These are phyloP conservation scores for Leccinum variicolor DNA, from an alignment of 768 basidiomycete species.

Conservation along the genomic window DNA sequence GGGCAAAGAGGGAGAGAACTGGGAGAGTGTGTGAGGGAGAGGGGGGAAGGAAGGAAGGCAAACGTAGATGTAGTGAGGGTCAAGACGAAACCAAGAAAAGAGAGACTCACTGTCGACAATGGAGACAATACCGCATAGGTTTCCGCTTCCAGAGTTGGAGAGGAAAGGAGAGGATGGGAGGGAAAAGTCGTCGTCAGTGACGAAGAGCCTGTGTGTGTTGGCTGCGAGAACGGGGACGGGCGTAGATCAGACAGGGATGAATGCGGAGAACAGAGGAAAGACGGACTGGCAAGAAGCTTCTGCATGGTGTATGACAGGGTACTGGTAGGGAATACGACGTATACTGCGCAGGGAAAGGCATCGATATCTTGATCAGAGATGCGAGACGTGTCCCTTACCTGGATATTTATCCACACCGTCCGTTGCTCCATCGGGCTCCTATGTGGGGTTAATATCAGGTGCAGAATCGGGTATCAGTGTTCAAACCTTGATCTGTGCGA, in stretches of 20 bases:
- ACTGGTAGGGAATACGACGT: slow-evolving; percentile 65
- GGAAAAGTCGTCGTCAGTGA: slow-evolving; percentile 55
- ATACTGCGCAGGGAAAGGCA: slow-evolving; percentile 43
- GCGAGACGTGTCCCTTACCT: slow-evolving; percentile 37
- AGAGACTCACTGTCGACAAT: slow-evolving; percentile 70
- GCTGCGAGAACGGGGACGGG: slow-evolving; percentile 40
- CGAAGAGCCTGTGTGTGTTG: slow-evolving; percentile 75
- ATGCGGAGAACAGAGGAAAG: neutral
- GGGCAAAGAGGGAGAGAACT: slow-evolving; percentile 82
- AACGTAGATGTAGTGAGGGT: neutral
- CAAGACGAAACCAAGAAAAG: neutral
- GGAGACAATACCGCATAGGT: slow-evolving; percentile 74
- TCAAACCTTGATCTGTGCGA: slow-evolving; percentile 66
- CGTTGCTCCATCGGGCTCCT: slow-evolving; percentile 72
- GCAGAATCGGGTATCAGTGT: neutral
- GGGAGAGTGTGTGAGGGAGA: neutral
- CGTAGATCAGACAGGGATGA: slow-evolving; percentile 4
- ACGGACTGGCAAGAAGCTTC: slow-evolving; percentile 79
- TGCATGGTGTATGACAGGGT: slow-evolving; percentile 69
- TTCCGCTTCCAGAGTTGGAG: slow-evolving; percentile 35
- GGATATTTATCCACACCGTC: slow-evolving; percentile 81
- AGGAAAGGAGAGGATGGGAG: slow-evolving; percentile 48
- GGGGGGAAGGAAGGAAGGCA: neutral
- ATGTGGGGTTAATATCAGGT: slow-evolving; percentile 2
- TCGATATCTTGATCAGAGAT: neutral